Evolutionary conservation across 2,329 filamentous ascomycete genomes (phyloP).

Genomic region (Verticillium longisporum): DNA sequence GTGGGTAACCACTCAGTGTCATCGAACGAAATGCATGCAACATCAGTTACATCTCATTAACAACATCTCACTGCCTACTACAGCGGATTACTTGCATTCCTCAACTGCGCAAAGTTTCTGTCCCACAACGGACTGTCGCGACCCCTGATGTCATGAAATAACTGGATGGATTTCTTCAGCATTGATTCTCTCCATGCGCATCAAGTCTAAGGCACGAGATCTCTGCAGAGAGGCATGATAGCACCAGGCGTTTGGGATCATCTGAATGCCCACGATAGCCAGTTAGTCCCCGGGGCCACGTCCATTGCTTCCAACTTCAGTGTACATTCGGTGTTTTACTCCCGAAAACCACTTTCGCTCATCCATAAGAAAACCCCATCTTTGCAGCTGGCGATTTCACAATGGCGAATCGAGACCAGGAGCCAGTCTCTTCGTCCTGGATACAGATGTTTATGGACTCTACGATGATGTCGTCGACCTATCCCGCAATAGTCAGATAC

Average conservation of each 20-base stretch:
- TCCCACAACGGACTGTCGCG: no score
- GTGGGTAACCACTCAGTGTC: no score
- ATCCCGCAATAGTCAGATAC: slow-evolving; percentile 25
- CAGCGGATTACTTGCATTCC: no score
- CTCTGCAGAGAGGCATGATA: not conserved
- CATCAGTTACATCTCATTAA: no score
- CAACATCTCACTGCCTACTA: no score
- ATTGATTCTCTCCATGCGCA: not conserved
- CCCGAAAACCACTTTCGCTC: not conserved
- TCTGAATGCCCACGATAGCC: not conserved
- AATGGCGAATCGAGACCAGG: slow-evolving; percentile 18
- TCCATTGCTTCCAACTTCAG: no score
- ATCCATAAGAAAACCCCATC: not conserved
- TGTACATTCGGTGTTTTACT: no score
- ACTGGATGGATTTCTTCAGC: not conserved
- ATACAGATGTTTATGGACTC: slow-evolving; percentile 9
- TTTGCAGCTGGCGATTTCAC: not conserved
- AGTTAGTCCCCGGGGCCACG: no score
- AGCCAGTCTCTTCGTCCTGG: slow-evolving; percentile 5
- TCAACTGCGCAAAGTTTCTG: no score
- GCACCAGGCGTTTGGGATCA: not conserved
- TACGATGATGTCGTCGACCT: slow-evolving; percentile 6
- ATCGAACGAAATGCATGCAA: no score
- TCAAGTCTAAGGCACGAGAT: not conserved
- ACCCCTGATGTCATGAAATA: not conserved